A percentile compares a stretch with the other conserved stretches of the same genome.
phyloP scores from a whole-genome alignment of 2,329 filamentous ascomycete genomes.

The Fusarium devonianum region DNA sequence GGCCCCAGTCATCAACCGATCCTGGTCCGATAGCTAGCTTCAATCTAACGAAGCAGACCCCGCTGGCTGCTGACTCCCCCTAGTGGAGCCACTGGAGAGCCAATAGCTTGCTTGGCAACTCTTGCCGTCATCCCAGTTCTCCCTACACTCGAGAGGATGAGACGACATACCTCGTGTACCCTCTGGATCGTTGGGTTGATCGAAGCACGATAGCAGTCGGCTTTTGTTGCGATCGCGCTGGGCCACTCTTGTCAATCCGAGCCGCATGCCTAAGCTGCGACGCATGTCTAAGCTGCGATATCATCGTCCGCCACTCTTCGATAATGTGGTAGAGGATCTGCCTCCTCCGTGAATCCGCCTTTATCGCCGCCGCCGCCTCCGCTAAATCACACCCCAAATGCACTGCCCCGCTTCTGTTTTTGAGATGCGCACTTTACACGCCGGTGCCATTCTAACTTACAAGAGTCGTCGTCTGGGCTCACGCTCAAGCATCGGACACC shows the following conservation, averaged over 20 bases:
- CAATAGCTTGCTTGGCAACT: slow-evolving; percentile 2
- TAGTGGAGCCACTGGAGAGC: slow-evolving; percentile 27
- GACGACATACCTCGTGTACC: slow-evolving; percentile 13
- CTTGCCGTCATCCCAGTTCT: slow-evolving; percentile 12
- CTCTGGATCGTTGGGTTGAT: too few species aligned
- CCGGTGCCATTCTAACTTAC: slow-evolving; percentile 1
- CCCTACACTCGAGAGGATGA: slow-evolving; percentile 4
- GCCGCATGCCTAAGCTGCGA: too few species aligned
- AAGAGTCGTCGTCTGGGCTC: slow-evolving; percentile 1
- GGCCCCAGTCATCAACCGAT: slow-evolving; percentile 23
- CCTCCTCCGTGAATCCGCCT: slow-evolving; percentile 54
- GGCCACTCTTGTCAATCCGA: too few species aligned
- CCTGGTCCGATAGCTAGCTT: slow-evolving; percentile 31
- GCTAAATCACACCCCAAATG: too few species aligned
- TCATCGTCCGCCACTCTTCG: too few species aligned
- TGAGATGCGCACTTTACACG: not conserved
- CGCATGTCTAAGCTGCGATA: too few species aligned
- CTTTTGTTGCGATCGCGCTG: too few species aligned
- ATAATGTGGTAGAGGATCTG: too few species aligned
- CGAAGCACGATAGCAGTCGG: too few species aligned
- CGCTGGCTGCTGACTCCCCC: slow-evolving; percentile 1
- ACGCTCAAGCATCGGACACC: slow-evolving; percentile 56
- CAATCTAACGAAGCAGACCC: slow-evolving; percentile 17
- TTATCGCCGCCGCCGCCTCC: slow-evolving; percentile 57
- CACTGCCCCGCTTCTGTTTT: not conserved